phyloP scores from a whole-genome alignment of 371 early-diverging fungal genomes.

The Dichotomocladium elegans region DNA sequence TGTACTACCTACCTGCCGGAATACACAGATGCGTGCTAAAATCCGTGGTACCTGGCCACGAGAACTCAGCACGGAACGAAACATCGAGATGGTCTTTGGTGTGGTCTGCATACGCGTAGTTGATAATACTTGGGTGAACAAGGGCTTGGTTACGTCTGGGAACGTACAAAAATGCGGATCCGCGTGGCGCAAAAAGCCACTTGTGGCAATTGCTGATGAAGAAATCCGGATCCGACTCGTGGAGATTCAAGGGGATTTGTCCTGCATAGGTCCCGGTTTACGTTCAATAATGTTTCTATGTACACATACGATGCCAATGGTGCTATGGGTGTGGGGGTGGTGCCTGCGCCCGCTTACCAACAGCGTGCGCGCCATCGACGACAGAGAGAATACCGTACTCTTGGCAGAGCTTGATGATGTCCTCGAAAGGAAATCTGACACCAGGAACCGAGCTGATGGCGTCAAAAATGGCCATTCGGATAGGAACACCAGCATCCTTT shows the following conservation, averaged over 20 bases:
- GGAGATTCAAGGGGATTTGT: slow-evolving; percentile 63
- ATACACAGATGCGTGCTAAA: slow-evolving; percentile 45
- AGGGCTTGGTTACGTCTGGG: slow-evolving; percentile 45
- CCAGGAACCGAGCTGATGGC: slow-evolving; percentile 57
- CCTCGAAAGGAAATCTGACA: slow-evolving; percentile 57
- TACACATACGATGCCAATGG: not conserved
- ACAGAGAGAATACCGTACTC: slow-evolving; percentile 53
- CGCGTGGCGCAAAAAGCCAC: slow-evolving; percentile 67
- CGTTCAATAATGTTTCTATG: too few relatives aligned
- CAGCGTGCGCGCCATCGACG: slow-evolving; percentile 72
- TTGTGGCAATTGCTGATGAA: slow-evolving; percentile 73
- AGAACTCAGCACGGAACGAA: slow-evolving; percentile 29
- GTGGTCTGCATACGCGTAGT: slow-evolving; percentile 31
- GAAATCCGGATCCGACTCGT: slow-evolving; percentile 57
- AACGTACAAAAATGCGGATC: slow-evolving; percentile 58
- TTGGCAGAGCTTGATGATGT: slow-evolving; percentile 40
- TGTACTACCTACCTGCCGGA: slow-evolving; percentile 23
- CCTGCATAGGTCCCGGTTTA: too few relatives aligned
- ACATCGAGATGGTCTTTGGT: slow-evolving; percentile 9
- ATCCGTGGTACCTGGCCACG: slow-evolving; percentile 44
- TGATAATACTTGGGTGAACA: slow-evolving; percentile 53
- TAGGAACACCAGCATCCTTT: slow-evolving; percentile 21
- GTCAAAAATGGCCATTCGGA: slow-evolving; percentile 55
- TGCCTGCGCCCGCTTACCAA: too few relatives aligned
- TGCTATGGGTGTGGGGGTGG: not conserved